These are phyloP conservation scores for Sarocladium strictum DNA, from an alignment of 2,329 filamentous ascomycete species.

Conservation along the genomic window DNA sequence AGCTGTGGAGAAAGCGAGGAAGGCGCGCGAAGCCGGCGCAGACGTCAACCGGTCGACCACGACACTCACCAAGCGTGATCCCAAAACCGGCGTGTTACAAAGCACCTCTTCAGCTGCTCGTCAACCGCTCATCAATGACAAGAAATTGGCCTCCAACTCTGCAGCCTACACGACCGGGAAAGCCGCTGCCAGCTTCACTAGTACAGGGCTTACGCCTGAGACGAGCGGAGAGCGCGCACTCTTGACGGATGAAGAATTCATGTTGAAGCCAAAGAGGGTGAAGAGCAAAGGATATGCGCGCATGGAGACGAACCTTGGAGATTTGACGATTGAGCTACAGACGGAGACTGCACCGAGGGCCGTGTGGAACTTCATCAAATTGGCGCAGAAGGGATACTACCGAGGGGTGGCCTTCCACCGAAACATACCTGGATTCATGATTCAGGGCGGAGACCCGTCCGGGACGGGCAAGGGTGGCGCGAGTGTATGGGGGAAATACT, in stretches of 20 bases:
- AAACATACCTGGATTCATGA: constrained; percentile 95
- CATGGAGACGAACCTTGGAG: constrained; percentile 79
- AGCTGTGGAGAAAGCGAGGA: constrained; percentile 84
- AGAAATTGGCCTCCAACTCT: constrained; percentile 70
- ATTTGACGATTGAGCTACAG: constrained; percentile 82
- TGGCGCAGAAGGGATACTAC: constrained; percentile 89
- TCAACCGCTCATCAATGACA: constrained; percentile 42
- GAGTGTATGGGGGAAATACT: constrained; percentile 91
- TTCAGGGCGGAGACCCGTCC: constrained; percentile 91
- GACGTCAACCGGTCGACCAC: constrained; percentile 50
- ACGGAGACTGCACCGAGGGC: constrained; percentile 88
- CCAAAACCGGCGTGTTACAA: constrained; percentile 12
- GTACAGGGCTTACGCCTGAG: constrained; percentile 86
- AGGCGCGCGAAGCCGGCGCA: constrained; percentile 58
- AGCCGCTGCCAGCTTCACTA: constrained; percentile 91
- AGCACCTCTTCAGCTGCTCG: constrained; percentile 18
- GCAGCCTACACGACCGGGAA: constrained; percentile 85
- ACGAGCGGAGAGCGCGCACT: constrained; percentile 83
- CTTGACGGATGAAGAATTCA: constrained; percentile 90
- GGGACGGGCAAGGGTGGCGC: constrained; percentile 86
- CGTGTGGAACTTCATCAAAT: constrained; percentile 92
- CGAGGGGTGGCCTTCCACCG: constrained; percentile 79
- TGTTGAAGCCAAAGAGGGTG: constrained; percentile 84
- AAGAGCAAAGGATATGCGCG: constrained; percentile 88
- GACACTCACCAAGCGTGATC: constrained; percentile 31